Evolutionary conservation across 2,329 filamentous ascomycete genomes (phyloP).

Genomic region (Colletotrichum sp.): DNA sequence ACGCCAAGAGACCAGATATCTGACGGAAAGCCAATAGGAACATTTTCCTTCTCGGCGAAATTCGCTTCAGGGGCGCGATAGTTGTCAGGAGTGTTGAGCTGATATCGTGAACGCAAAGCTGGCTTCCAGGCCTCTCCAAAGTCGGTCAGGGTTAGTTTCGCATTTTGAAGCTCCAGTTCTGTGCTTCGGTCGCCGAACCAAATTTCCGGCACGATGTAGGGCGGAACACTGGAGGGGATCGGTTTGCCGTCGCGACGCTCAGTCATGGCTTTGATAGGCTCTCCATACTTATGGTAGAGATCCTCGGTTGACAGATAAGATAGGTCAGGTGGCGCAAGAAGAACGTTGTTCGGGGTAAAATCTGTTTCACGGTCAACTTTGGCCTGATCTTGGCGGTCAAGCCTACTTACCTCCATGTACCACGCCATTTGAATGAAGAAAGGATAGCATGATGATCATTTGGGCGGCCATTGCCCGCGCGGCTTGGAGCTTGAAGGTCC

Average conservation of each 20-base stretch:
- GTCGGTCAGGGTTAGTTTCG: not conserved
- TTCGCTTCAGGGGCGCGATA: not conserved
- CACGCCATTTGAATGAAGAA: not conserved
- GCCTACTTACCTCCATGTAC: not conserved
- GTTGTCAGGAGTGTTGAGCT: not conserved
- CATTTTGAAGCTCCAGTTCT: not conserved
- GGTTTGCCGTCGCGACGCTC: not conserved
- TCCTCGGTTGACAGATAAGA: accelerated
- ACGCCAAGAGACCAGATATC: not conserved
- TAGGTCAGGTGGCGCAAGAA: not conserved
- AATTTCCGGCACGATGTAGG: not conserved
- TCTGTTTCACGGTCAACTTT: not conserved
- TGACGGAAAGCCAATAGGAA: not conserved
- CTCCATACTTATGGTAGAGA: not conserved
- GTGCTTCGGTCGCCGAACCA: not conserved
- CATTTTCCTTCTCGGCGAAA: not conserved
- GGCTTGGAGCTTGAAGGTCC: accelerated
- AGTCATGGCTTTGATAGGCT: not conserved
- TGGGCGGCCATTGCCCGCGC: not conserved
- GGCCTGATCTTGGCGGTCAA: too few species aligned
- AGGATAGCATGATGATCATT: accelerated
- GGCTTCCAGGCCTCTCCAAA: not conserved
- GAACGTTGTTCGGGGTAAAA: not conserved
- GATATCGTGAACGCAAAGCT: accelerated
- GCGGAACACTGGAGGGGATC: accelerated